Evolutionary conservation across 305 asterid species (phyloP), one percentile per base, ranked within the genome.

Genomic region (Rubia balearica): DNA sequence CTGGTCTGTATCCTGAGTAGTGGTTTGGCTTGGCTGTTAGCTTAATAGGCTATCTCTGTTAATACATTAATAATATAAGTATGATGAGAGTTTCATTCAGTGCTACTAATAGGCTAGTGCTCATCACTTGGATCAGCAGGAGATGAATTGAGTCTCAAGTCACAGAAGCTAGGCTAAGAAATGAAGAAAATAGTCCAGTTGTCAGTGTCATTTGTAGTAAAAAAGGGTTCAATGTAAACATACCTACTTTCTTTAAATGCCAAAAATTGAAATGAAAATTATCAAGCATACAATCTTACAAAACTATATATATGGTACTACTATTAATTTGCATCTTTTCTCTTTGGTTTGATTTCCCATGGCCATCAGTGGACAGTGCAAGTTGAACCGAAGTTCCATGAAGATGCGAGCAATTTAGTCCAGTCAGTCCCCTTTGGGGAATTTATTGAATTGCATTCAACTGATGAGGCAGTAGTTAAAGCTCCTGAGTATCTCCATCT

Each of bases 401-500:
- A 91, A 71, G 97, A 84, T 67, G 99, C 98, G 69, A 83, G 96
- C 88, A 91, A 94, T 87, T 84, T 94, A 73, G 91, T 88, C 21
- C 94, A 89, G 82, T 83, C 91, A 80, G 97, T 89, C 81, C 97
- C 98, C 77, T 94, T 88, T 80, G 99, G 91, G 79, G 98, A 89
- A 77, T 83, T 86, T 77, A 81, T 94, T 73, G 84, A 88, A 85
- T 83, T 94, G 68, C 85, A 74, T 74, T 89, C 97, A 73, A 88
- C 95, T 59, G 88, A 83, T 74, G 90, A 77, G 74, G 65, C 78
- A 60, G 94, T 88, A 72, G 94, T 90, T 76, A 88, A 79, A 86
- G 93, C 95, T 80, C 99, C 99, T 17, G 98, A 86, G 83, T 95
- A 76, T 81, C 91, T 95, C 76, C 99, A 90, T 74, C 85, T 95